Evolutionary conservation across 257 asterid species (phyloP), one percentile per base, ranked within the genome.

Genomic region (Leptodermis oblonga): DNA sequence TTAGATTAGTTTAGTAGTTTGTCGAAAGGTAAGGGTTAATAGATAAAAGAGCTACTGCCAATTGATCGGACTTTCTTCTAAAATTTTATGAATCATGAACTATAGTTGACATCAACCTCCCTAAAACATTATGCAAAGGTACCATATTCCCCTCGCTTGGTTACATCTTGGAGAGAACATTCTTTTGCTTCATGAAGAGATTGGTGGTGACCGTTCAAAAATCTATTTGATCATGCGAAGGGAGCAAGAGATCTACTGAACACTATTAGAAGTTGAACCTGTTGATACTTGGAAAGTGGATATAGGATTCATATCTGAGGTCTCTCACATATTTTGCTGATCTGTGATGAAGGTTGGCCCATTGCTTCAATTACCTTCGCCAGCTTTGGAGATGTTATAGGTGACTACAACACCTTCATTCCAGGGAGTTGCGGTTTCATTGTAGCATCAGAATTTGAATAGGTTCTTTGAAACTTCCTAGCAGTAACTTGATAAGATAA

Each of bases 61-160:
- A n/a, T n/a, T n/a, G n/a, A n/a, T n/a, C n/a, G n/a, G n/a, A n/a
- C n/a, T n/a, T n/a, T n/a, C n/a, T n/a, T n/a, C n/a, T n/a, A n/a
- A n/a, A n/a, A n/a, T n/a, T n/a, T n/a, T n/a, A n/a, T n/a, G n/a
- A n/a, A n/a, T n/a, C n/a, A n/a, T n/a, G n/a, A n/a, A n/a, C n/a
- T n/a, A n/a, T n/a, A n/a, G n/a, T n/a, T n/a, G n/a, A n/a, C n/a
- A n/a, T n/a, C n/a, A n/a, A n/a, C n/a, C n/a, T n/a, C n/a, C n/a
- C n/a, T n/a, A n/a, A n/a, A n/a, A n/a, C n/a, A 65, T 43, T 34
- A 9, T 63, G 53, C 30, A 70, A 26, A 86, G 96, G 90, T 86
- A 84, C 70, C 86, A 86, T 45, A 74, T 90, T 65, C 95, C 96
- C 0, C 88, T 92, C 53, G 73, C 88, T 63, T 90, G 95, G 96